Evolutionary conservation across 495 filamentous ascomycete species (phyloP), one percentile per base, ranked within the genome.

Genomic region (Saxispiralis lemnorum): DNA sequence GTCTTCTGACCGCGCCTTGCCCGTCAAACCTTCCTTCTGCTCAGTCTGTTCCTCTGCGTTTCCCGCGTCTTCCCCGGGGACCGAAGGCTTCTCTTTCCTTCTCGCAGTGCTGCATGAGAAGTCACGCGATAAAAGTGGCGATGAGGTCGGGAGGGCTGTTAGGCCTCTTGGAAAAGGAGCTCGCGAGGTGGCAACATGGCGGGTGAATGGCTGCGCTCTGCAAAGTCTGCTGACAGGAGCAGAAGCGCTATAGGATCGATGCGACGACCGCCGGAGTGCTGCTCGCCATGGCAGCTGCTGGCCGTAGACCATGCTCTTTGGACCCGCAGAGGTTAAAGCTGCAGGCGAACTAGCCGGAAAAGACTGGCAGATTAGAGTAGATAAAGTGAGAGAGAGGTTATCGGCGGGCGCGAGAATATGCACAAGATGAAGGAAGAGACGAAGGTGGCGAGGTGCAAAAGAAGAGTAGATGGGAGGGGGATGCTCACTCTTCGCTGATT

Each of bases 231-330:
- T 28, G 31, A 14, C 19, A 33, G 35, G 9, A 12, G 34, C 21
- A 32, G 7, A 41, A 39, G 31, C 21, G 40, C 45, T 39, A 17
- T 44, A 16, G 40, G 51, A 14, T 19, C 48, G 48, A 19, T 40
- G 51, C 3, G 51, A 48, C 13, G 55, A 48, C 12, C 47, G 54
- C 31, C 59, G 61, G 41, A 66, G 63, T 48, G 63, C 65, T 36
- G 59, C 44, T 43, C 64, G 62, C 66, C 70, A 71, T 50, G 66
- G 61, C 15, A 70, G 48, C 40, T 58, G 64, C 57, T 70, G 67
- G 48, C 65, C 63, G 56, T 65, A 66, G 53, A 70, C 56, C 68
- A 71, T 73, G 36, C 45, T 64, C 40, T 28, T 31, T 13, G n/a
- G 31, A 35, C 5, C n/a, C n/a, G 34, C 16, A 17, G 34, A n/a